phyloP scores from a whole-genome alignment of 805 yeast genomes.

The Phaffomyces opuntiae region DNA sequence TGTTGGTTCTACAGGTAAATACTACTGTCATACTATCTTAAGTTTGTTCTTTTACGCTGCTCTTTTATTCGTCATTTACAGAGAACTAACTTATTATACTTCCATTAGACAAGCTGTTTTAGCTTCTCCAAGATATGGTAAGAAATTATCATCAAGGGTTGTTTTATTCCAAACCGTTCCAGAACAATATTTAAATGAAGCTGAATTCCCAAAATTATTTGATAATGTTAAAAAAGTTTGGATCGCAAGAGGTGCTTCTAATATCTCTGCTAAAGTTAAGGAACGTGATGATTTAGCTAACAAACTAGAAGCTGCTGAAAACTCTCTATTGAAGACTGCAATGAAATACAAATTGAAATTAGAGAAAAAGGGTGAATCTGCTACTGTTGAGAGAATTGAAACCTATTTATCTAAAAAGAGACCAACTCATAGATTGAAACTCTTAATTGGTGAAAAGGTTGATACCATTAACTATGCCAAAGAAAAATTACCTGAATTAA shows the following conservation, averaged over 20 bases:
- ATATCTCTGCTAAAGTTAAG: conserved; percentile 47
- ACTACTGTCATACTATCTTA: conserved; percentile 80
- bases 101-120: conserved; percentile 72
- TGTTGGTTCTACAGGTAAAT: conserved; percentile 50
- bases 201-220: conserved; percentile 66
- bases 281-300: conserved; percentile 54
- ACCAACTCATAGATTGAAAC: conserved; percentile 46
- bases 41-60: conserved; percentile 74
- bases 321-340: conserved; percentile 50
- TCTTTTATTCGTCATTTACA: conserved; percentile 64
- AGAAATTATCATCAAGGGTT: conserved; percentile 68
- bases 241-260: conserved; percentile 59
- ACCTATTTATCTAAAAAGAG: conserved; percentile 57
- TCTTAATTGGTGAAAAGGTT: conserved; percentile 47
- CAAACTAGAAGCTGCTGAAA: conserved; percentile 63
- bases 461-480: conserved; percentile 55
- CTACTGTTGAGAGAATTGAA: conserved; percentile 39
- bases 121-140: conserved; percentile 75
- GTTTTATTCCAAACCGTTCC: conserved; percentile 84
- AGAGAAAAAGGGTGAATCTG: conserved; percentile 52
- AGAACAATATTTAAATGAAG: conserved; percentile 60
- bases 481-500: conserved; percentile 49
- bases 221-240: conserved; percentile 79
- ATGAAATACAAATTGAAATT: conserved; percentile 56
- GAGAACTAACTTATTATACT: conserved; percentile 75